Evolutionary conservation across 768 basidiomycete genomes (phyloP), one percentile per base, ranked within the genome.

Genomic region (Suillus decipiens): DNA sequence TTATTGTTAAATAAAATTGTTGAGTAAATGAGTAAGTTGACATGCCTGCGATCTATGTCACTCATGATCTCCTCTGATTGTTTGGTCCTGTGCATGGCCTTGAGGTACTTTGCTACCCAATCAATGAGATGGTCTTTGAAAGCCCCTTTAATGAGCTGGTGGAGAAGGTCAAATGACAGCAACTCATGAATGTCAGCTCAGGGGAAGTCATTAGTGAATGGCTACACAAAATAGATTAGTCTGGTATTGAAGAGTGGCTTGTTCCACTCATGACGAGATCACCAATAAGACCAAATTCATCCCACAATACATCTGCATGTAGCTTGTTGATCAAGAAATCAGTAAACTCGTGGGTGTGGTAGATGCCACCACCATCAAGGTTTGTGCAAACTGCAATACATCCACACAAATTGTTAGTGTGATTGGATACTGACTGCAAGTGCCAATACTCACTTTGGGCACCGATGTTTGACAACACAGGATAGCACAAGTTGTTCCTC

Each of bases 391-490:
- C 19, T n/a, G 42, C 42, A 43, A 43, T 72, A 56, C 76, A 75
- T 51, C 74, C 77, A 10, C 55, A 56, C 36, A 60, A 56, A 22
- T 10, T 65, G 3, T 48, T 28, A 28, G 62, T 64, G 48, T 64
- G 58, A n/a, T 50, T 45, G 24, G 28, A 14, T 55, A 65, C 6
- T 14, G 24, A 39, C 57, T 61, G 24, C 36, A 34, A n/a, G 1
- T 5, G 11, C 45, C 22, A 22, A 14, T 9, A 68, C 58, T 48
- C 68, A 79, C 79, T 66, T 66, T 10, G 74, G 60, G 64, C 79
- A 80, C 78, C 78, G 79, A 1, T 69, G 69, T 53, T 75, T 73
- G 1, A 79, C 71, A 50, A 78, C 64, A 39, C 76, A 71, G 8
- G 75, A 69, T 1, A 77, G 75, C 57, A 5, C 63, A 70, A 47